Percentiles rank a stretch among this genome's conserved stretches.
Conservation (phyloP, 1,284 basidiomycete genomes). For the Leccinum huronense region DNA sequence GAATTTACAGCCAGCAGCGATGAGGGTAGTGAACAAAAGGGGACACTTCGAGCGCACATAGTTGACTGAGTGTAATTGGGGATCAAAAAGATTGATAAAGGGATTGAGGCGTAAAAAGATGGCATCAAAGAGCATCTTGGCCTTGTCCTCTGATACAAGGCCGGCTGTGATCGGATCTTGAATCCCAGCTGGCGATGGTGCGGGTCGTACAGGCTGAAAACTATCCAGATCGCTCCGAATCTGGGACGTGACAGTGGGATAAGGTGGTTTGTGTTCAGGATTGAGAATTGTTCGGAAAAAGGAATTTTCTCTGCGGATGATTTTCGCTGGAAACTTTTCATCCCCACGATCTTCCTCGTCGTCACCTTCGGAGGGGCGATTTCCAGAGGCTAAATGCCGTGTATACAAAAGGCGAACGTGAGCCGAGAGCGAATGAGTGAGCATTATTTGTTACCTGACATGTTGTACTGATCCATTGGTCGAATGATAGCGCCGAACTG, state of each 20-base stretch:
- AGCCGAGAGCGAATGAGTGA: conserved; percentile 3
- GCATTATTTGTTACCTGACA: conserved; percentile 39
- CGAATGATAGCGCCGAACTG: conserved; percentile 33
- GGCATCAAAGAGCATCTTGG: conserved; percentile 67
- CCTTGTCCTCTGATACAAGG: conserved; percentile 64
- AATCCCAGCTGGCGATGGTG: conserved; percentile 40
- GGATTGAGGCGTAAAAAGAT: conserved; percentile 79
- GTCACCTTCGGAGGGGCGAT: conserved; percentile 49
- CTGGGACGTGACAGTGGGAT: conserved; percentile 26
- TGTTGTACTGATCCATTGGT: conserved; percentile 36
- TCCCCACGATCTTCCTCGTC: conserved; percentile 61
- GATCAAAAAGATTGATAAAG: conserved; percentile 83
- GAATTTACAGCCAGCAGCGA: conserved; percentile 84
- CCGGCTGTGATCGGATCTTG: conserved; percentile 69
- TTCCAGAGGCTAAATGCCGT: conserved; percentile 39
- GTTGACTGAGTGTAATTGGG: conserved; percentile 65
- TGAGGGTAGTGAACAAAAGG: conserved; percentile 77
- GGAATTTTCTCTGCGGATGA: conserved; percentile 68
- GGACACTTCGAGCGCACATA: conserved; percentile 75
- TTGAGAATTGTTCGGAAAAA: conserved; percentile 82
- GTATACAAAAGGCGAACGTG: conserved; percentile 24
- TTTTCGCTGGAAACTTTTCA: conserved; percentile 66
- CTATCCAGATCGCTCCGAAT: conserved; percentile 30
- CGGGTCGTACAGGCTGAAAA: conserved; percentile 37
- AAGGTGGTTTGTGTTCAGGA: conserved; percentile 54